Evolutionary conservation across 768 basidiomycete genomes (phyloP), one percentile per base, ranked within the genome.

Genomic region (Russula earlei): DNA sequence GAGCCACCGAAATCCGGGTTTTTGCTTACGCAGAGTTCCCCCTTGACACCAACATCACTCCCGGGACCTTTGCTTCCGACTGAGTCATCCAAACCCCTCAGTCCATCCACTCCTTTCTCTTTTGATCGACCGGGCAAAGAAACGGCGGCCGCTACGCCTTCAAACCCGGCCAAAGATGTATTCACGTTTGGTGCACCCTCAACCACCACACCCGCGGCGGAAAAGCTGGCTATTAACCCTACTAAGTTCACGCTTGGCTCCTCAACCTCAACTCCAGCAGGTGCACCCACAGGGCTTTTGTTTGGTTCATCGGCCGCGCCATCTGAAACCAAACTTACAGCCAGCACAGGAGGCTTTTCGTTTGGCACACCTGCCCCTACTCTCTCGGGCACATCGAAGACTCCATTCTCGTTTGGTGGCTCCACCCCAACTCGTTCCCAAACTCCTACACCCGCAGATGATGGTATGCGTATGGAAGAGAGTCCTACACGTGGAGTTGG

Each of bases 381-480:
- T 33, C 25, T 45, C 9, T 41, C 43, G 14, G 19, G 48, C 42
- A 20, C 47, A 19, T 22, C 50, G 6, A 74, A 66, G 51, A 81
- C 81, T 61, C 66, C 77, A 11, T 85, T 86, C 58, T 40, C 71
- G 14, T 85, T 87, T 56, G 81, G 80, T 33, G 59, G 70, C 31
- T 49, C 71, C 24, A 62, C 70, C 1, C 66, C 71, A 12, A 67
- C 73, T 25, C 73, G 83, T 20, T 75, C 85, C n/a, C 69, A 72
- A 5, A 87, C 85, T 0, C 85, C 85, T 10, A 87, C 87, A 2
- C 80, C 74, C 54, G 72, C 74, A 33, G 83, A 82, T 43, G 77
- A 82, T 47, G 87, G 87, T 56, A 78, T 85, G 61, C 78, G 70
- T 54, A 90, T 90, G 87, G 87, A 90, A 38, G 87, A 89, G 68